Evolutionary conservation across 164 flowering plant genomes (phyloP).

Genomic region (Dillenia suffruticosa): DNA sequence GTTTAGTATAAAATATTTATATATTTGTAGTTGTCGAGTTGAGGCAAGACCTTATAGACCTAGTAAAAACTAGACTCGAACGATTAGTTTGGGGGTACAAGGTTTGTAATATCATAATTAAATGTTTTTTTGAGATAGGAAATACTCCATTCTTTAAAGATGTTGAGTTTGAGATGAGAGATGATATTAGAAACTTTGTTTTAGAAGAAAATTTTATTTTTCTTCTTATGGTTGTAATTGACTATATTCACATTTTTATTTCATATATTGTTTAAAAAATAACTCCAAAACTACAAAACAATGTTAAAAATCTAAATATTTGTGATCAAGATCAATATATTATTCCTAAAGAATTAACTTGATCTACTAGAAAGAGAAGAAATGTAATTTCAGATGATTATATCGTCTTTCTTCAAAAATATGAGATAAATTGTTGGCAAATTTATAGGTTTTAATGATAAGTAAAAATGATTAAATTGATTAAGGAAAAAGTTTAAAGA

Average conservation of each 20-base stretch:
- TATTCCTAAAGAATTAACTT: conserved; percentile 5
- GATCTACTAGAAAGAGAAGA: conserved; percentile 1
- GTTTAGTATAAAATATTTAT: not conserved
- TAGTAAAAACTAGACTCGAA: not conserved
- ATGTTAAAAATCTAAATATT: not conserved
- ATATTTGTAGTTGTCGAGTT: not conserved
- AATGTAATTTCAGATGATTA: not conserved
- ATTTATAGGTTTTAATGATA: no score
- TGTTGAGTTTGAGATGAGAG: not conserved
- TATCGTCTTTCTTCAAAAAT: conserved; percentile 1
- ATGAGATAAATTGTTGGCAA: not conserved
- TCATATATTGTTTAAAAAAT: not conserved
- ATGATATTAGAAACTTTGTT: not conserved
- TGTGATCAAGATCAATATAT: not conserved
- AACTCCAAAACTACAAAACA: no score
- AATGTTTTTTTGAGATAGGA: conserved; percentile 1
- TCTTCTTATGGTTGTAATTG: not conserved
- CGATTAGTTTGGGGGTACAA: not conserved
- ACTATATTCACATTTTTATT: not conserved
- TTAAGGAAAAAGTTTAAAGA: no score
- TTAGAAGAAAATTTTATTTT: conserved; percentile 3
- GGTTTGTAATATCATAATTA: not conserved
- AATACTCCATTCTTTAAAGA: not conserved
- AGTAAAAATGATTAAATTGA: no score
- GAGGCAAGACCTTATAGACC: not conserved